Evolutionary conservation across 2,329 filamentous ascomycete species (phyloP), one percentile per base, ranked within the genome.

Genomic region (Penicillium sp.): DNA sequence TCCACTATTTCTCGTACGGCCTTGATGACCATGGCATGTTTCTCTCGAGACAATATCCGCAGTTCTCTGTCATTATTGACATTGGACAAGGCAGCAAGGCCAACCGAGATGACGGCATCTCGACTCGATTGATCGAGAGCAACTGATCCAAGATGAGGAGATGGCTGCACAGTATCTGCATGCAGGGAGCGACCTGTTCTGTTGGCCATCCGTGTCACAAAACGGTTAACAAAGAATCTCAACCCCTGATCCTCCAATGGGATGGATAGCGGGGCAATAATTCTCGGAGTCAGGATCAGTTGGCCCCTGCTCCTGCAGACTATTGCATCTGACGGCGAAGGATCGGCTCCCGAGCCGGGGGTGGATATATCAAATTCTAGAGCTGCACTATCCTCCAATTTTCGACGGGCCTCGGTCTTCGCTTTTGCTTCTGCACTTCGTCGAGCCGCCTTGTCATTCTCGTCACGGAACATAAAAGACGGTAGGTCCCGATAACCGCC

Each of bases 401-500:
- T 61, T 42, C 53, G 60, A 15, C 65, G 58, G 41, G 62, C 62
- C 37, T 55, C 61, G 9, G 62, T 49, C 47, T 52, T 65, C 29
- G 62, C 61, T 50, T 67, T 67, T 19, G 63, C 63, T 17, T 56
- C 60, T 31, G 59, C 64, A 23, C 66, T 63, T 46, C 62, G 59
- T 35, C 59, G 64, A 27, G 64, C 62, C 23, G 64, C 62, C 31
- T 59, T 67, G 25, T 63, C 67, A 56, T 67, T 73, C 57, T 73
- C 70, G 51, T 71, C 61, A 15, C 66, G 67, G 53, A 73, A 71
- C 37, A 69, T 48, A 2, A 71, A 54, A 27, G 68, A 60, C 19
- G 61, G 49, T n/a, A 68, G 61, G 33, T 73, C 70, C 33, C 65
- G 67, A 54, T 73, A 73, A 46, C 71, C 70, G 38, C 66, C 60